A percentile compares a stretch with the other conserved stretches of the same genome.
Evolutionary conservation across 805 yeast species (phyloP).

Genomic region (Candida pseudoglaebosa): DNA sequence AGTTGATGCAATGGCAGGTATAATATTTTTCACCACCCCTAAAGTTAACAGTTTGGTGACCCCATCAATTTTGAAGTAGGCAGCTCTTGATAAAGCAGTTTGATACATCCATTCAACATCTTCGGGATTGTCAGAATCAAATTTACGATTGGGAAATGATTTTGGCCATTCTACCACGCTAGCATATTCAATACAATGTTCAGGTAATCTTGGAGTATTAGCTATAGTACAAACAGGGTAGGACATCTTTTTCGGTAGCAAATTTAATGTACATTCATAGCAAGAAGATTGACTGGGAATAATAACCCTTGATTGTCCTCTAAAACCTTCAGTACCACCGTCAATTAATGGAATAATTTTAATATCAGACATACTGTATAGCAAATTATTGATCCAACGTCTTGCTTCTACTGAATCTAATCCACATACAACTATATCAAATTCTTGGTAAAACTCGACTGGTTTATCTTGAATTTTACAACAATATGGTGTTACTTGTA

Average conservation of each 20-base stretch:
- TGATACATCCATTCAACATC: conserved; percentile 63
- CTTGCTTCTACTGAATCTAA: conserved; percentile 87
- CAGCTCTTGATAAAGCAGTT: conserved; percentile 56
- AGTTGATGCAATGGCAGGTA: conserved; percentile 92
- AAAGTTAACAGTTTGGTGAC: conserved; percentile 68
- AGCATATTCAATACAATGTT: conserved; percentile 93
- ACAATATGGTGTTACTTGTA: conserved; percentile 54
- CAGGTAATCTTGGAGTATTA: conserved; percentile 89
- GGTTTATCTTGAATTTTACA: conserved; percentile 59
- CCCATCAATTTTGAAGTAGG: conserved; percentile 63
- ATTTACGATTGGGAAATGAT: conserved; percentile 38
- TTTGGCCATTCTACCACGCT: conserved; percentile 71
- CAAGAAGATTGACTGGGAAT: conserved; percentile 84
- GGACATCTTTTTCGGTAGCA: conserved; percentile 60
- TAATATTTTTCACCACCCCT: conserved; percentile 87
- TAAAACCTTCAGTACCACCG: conserved; percentile 94
- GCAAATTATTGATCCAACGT: conserved; percentile 74
- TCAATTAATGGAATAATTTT: conserved; percentile 58
- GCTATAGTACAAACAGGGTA: conserved; percentile 94
- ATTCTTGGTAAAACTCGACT: conserved; percentile 59
- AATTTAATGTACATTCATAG: conserved; percentile 84
- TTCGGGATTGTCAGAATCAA: conserved; percentile 66
- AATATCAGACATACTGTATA: conserved; percentile 59
- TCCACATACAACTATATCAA: conserved; percentile 78
- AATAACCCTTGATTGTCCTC: conserved; percentile 86